Base-by-base conservation (phyloP, 371 early-diverging fungal genomes). In the Syncephalastrum sp. region DNA sequence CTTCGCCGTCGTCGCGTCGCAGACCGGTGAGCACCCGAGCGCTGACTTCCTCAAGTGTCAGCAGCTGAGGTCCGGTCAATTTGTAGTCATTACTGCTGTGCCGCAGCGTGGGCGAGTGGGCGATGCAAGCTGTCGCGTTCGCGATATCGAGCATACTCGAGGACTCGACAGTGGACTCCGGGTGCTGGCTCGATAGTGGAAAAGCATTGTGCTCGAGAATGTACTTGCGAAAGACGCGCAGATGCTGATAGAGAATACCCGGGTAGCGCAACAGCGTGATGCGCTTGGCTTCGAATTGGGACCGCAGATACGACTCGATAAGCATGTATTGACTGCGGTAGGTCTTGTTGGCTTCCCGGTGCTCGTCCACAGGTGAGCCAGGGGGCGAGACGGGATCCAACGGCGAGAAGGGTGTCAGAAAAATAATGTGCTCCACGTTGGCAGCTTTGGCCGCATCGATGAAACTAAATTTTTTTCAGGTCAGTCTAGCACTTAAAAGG, bases 261-360 rank as follows among this genome's bases (percentile, higher is more conserved):
- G 79, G 79, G 63, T 79, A 73, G n/a, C 75, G 67, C 50, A 79
- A 60, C 43, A 75, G 63, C 47, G 79, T 79, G 48, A 69, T 68
- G 17, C 57, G 65, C 6, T 58, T 63, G 38, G 60, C 52, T 49
- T 71, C 67, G 41, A 73, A 75, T 47, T 67, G 58, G 29, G 68
- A 53, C n/a, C 66, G 64, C 21, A 79, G 53, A 48, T 75, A 69
- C 19, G 66, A 62, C 46, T 79, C 79, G 48, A 75, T 70, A 38
- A 69, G 44, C 63, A 68, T 64, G 63, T 75, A 79, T 58, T 79
- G 79, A 21, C 70, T 60, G 13, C 74, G 70, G 54, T 69, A 79
- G 7, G 73, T 69, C 60, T 49, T 48, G 42, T n/a, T 42, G 19
- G 50, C 12, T 14, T 54, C 43, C 12, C 38, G 10, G 16, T 53